Evolutionary conservation across 352 stramenopile species (phyloP).

Genomic region (Hyaloperonospora brassicae): DNA sequence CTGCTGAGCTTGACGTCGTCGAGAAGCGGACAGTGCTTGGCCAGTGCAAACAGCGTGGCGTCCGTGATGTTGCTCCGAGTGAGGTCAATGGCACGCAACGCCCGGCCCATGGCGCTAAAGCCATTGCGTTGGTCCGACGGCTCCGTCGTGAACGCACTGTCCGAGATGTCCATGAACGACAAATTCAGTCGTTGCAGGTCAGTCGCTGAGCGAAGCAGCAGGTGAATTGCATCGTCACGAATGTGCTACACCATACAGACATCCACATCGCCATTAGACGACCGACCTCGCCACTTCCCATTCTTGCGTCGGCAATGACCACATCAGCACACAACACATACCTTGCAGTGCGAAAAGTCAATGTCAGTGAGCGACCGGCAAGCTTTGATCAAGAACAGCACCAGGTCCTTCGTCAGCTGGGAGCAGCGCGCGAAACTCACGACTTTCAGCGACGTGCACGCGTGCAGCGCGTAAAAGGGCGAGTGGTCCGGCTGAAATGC

Average conservation of each 20-base stretch:
- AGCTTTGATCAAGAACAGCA: conserved; percentile 72
- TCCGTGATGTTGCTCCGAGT: conserved; percentile 74
- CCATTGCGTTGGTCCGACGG: conserved; percentile 31
- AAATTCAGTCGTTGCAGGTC: conserved; percentile 63
- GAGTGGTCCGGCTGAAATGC: conserved; percentile 81
- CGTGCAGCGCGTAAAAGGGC: conserved; percentile 54
- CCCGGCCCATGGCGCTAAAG: conserved; percentile 39
- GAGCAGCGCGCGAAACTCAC: conserved; percentile 78
- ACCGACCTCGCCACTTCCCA: conserved; percentile 4
- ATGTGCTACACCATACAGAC: conserved; percentile 37
- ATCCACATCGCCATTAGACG: conserved; percentile 1
- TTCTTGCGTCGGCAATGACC: background rate
- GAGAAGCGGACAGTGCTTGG: conserved; percentile 51
- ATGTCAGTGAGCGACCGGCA: conserved; percentile 69
- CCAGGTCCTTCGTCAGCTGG: conserved; percentile 67
- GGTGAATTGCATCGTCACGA: conserved; percentile 59
- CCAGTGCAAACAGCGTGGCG: conserved; percentile 48
- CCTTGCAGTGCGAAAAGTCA: conserved; percentile 79
- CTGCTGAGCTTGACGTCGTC: conserved; percentile 67
- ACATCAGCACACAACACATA: conserved; percentile 7
- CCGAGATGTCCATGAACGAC: conserved; percentile 78
- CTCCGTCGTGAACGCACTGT: conserved; percentile 55
- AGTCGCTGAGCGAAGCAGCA: conserved; percentile 52
- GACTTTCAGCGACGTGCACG: conserved; percentile 67
- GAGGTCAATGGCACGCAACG: conserved; percentile 52